Evolutionary conservation across 768 basidiomycete genomes (phyloP).

Genomic region (Strobilomyces echinocephalus): DNA sequence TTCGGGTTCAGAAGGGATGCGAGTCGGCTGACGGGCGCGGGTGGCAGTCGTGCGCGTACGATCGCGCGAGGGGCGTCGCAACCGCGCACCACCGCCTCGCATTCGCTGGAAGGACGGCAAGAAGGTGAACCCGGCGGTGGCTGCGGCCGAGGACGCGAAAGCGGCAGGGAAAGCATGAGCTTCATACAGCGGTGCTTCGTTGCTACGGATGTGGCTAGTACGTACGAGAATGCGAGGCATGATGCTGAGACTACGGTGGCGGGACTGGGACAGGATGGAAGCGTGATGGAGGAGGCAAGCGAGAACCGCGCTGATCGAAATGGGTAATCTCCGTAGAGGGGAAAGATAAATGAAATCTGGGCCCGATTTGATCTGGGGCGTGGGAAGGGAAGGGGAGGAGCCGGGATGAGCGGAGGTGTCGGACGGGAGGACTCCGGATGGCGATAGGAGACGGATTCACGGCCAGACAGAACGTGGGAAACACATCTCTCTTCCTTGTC

Average conservation of each 20-base stretch:
- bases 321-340: too few relatives aligned
- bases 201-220: not conserved
- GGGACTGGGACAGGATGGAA: not conserved
- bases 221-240: not conserved
- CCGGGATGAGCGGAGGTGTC: constrained; percentile 19
- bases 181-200: not conserved
- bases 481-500: constrained; percentile 14
- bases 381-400: not conserved
- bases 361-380: not conserved
- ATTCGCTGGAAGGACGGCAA: constrained; percentile 94
- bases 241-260: not conserved
- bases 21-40: not conserved
- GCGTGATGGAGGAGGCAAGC: not conserved
- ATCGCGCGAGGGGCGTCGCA: constrained; percentile 90
- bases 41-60: constrained; percentile 97
- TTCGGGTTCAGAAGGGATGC: not conserved
- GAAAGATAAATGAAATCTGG: not conserved
- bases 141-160: constrained; percentile 86
- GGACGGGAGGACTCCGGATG: constrained; percentile 25
- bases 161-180: constrained; percentile 50
- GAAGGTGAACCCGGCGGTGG: constrained; percentile 94
- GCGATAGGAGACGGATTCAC: constrained; percentile 15
- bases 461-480: not conserved
- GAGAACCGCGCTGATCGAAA: not conserved
- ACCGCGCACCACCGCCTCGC: constrained; percentile 95